Conservation (phyloP, 2,329 filamentous ascomycete genomes). For the Colletotrichum paranaense region DNA sequence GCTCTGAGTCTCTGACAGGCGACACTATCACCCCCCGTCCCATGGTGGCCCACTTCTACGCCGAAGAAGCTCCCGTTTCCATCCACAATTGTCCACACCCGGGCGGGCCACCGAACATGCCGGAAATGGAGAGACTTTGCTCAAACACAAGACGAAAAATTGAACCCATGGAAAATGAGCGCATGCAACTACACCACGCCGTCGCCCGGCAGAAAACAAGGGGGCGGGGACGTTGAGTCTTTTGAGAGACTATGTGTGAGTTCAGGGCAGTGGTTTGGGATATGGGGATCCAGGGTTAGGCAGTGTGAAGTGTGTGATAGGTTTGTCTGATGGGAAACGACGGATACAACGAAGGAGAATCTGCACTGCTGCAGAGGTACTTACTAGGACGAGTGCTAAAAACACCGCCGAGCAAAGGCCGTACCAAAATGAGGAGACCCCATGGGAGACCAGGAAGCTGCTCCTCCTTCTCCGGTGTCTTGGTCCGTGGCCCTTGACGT, state of each 20-base stretch:
- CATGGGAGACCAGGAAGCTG: slow-evolving; percentile 35
- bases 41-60: slow-evolving; percentile 32
- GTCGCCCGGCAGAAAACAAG: not conserved
- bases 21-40: slow-evolving; percentile 24
- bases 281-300: too few species aligned
- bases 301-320: too few species aligned
- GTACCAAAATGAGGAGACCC: slow-evolving; percentile 36
- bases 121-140: slow-evolving; percentile 30
- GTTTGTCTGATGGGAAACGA: slow-evolving; percentile 4
- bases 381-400: slow-evolving; percentile 30
- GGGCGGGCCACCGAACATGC: slow-evolving; percentile 33
- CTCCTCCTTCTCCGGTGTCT: slow-evolving; percentile 34
- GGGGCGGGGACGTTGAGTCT: not conserved
- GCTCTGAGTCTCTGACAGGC: slow-evolving; percentile 5
- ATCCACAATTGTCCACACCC: slow-evolving; percentile 27
- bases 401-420: slow-evolving; percentile 35
- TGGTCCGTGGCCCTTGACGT: not conserved
- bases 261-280: not conserved
- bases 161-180: not conserved
- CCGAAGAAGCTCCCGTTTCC: slow-evolving; percentile 33
- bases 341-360: not conserved
- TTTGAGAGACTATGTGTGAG: not conserved
- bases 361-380: slow-evolving; percentile 15
- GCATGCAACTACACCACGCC: not conserved
- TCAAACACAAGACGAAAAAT: not conserved